A percentile compares a stretch with the other conserved stretches of the same genome.
These are phyloP conservation scores for Lolium multiflorum DNA, from an alignment of 176 grass and related monocot species.

Conservation along the genomic window DNA sequence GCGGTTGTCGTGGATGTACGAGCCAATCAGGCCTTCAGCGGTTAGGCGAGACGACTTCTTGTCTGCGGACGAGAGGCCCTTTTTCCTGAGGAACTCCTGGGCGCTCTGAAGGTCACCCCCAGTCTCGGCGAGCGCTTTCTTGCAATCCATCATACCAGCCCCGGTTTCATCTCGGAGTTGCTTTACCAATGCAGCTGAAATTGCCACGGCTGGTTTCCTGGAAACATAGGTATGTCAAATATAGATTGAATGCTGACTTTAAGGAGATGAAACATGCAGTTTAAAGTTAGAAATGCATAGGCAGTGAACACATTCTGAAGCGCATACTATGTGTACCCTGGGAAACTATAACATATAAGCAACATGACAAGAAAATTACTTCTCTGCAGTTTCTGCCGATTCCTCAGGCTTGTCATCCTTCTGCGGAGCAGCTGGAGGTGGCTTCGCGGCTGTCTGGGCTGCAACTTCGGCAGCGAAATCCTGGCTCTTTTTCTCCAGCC, in stretches of 20 bases:
- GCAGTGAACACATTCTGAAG: constrained; percentile 16
- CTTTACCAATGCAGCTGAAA: constrained; percentile 91
- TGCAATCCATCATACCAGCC: constrained; percentile 99
- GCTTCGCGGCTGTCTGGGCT: constrained; percentile 76
- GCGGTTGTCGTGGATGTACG: constrained; percentile 94
- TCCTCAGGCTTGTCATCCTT: constrained; percentile 70
- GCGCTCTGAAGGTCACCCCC: constrained; percentile 78
- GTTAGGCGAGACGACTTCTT: constrained; percentile 95
- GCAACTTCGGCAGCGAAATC: constrained; percentile 98
- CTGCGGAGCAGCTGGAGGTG: constrained; percentile 33
- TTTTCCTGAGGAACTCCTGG: constrained; percentile 95
- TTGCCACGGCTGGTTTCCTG: constrained; percentile 67
- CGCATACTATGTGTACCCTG: neutral
- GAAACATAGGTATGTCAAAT: constrained; percentile 47
- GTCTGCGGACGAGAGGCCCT: constrained; percentile 94
- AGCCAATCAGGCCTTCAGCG: constrained; percentile 84
- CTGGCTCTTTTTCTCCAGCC: constrained; percentile 92
- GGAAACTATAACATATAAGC: neutral
- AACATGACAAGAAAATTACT: constrained; percentile 59
- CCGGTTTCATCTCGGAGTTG: constrained; percentile 97
- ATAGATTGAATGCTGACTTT: neutral
- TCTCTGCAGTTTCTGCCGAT: constrained; percentile 62
- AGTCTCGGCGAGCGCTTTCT: constrained; percentile 86
- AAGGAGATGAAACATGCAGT: neutral
- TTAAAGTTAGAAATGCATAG: constrained; percentile 36